A percentile compares a stretch with the other conserved stretches of the same genome.
Conservation (phyloP, 2,329 filamentous ascomycete genomes). For the Penicillium brasilianum region DNA sequence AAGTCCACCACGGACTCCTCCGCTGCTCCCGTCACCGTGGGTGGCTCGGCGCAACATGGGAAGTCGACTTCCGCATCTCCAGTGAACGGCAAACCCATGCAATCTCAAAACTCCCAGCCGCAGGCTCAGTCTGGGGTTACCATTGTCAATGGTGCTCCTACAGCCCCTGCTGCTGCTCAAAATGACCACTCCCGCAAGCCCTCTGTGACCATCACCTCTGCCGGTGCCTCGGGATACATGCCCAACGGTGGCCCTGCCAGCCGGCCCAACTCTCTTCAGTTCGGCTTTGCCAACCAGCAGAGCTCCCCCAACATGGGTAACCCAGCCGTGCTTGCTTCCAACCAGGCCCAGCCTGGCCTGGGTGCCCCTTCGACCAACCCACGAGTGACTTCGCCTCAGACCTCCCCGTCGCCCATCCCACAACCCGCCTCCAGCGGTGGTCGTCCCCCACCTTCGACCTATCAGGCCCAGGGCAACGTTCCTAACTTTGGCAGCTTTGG, state of each 20-base stretch:
- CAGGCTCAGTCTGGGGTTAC: constrained; percentile 54
- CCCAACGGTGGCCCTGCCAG: constrained; percentile 74
- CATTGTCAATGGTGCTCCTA: constrained; percentile 68
- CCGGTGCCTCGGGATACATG: constrained; percentile 74
- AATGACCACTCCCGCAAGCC: constrained; percentile 81
- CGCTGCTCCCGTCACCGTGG: constrained; percentile 59
- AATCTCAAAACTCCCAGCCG: constrained; percentile 34
- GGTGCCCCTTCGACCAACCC: constrained; percentile 64
- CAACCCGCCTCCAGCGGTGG: constrained; percentile 83
- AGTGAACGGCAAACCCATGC: constrained; percentile 81
- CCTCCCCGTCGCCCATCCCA: constrained; percentile 91
- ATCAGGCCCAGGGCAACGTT: constrained; percentile 72
- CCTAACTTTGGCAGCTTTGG: constrained; percentile 83
- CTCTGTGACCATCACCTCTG: constrained; percentile 89
- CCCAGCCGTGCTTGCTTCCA: constrained; percentile 55
- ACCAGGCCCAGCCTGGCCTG: constrained; percentile 47
- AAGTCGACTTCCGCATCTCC: constrained; percentile 72
- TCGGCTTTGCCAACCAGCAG: constrained; percentile 74
- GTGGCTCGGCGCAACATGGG: constrained; percentile 59
- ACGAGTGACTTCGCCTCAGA: constrained; percentile 79
- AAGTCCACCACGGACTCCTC: constrained; percentile 60
- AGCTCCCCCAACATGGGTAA: constrained; percentile 66
- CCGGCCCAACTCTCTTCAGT: constrained; percentile 70
- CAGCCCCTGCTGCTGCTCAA: constrained; percentile 50
- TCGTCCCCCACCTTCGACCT: constrained; percentile 78